Evolutionary conservation across 2,329 filamentous ascomycete genomes (phyloP), one percentile per base, ranked within the genome.

Genomic region (Ilyonectria mors-panacis): DNA sequence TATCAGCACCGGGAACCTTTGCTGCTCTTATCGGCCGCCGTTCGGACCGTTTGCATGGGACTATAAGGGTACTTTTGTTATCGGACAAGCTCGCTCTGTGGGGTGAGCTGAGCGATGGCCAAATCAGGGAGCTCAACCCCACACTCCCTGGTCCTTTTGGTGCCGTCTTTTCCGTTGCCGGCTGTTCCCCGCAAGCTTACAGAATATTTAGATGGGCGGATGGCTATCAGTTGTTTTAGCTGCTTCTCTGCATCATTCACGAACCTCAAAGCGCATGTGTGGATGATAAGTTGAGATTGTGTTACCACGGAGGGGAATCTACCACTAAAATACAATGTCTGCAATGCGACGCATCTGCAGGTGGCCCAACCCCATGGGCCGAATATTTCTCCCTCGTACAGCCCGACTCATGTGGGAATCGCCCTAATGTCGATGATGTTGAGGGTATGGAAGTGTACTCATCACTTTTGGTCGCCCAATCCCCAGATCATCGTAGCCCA

Each of bases 121-220:
- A 4, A 15, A 56, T 56, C n/a, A 56, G 53, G 53, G 39, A 42
- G 35, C 23, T 56, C 19, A 56, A 44, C 19, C 23, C 53, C 19
- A 17, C 35, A 42, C 30, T 4, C 21, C 8, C 23, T 28, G 50
- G 50, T 21, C 28, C 50, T 53, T 53, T 53, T 53, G 50, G 28
- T 53, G 39, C 39, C 39, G 39, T 42, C 39, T 42, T 5, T 42
- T 42, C 39, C 50, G 28, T 33, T 33, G 17, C 28, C 33, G 19
- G 55, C n/a, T 12, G 9, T 19, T 23, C 42, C 55, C 5, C n/a
- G 42, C 28, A 35, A 42, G 15, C 15, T 42, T n/a, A n/a, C 15
- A 42, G 15, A 42, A 8, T 8, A 42, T n/a, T 17, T n/a, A 42
- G 39, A 42, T 42, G 17, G 15, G 39, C 17, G 19, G 39, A 42